Conservation (phyloP, 202 grass and related monocot genomes). For the Panicum hallii region DNA sequence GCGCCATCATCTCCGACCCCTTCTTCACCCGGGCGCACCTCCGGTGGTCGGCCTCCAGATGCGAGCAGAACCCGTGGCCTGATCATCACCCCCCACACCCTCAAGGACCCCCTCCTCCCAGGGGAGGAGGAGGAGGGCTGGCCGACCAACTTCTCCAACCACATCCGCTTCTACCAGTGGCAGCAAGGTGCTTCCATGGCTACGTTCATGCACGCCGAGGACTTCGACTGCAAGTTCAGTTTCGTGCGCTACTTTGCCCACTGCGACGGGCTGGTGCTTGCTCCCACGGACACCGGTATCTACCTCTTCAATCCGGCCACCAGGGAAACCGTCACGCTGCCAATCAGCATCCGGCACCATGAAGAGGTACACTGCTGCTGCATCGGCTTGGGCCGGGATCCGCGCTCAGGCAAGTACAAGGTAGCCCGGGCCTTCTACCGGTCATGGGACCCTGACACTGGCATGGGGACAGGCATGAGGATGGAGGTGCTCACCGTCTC, state of each 20-base stretch:
- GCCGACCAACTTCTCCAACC: neutral
- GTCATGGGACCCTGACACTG: too few species aligned
- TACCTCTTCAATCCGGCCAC: constrained; percentile 14
- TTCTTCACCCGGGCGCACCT: too few species aligned
- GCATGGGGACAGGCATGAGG: too few species aligned
- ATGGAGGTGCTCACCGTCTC: too few species aligned
- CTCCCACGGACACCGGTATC: neutral
- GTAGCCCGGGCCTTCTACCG: neutral
- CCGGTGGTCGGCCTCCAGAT: too few species aligned
- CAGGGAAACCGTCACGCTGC: neutral
- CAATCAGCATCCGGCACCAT: too few species aligned
- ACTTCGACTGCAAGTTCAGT: neutral
- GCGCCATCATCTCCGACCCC: too few species aligned
- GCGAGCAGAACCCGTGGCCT: too few species aligned
- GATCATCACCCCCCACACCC: neutral
- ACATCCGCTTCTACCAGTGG: neutral
- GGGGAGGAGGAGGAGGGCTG: neutral
- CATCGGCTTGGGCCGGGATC: neutral
- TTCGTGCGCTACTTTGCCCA: neutral
- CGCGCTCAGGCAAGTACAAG: neutral
- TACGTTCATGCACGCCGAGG: neutral
- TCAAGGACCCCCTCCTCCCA: neutral
- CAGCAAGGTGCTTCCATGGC: neutral
- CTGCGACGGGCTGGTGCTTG: constrained; percentile 7
- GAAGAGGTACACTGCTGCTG: neutral